These are phyloP conservation scores for Aspergillus sp. DNA, from an alignment of 2,329 filamentous ascomycete genomes.

Conservation along the genomic window DNA sequence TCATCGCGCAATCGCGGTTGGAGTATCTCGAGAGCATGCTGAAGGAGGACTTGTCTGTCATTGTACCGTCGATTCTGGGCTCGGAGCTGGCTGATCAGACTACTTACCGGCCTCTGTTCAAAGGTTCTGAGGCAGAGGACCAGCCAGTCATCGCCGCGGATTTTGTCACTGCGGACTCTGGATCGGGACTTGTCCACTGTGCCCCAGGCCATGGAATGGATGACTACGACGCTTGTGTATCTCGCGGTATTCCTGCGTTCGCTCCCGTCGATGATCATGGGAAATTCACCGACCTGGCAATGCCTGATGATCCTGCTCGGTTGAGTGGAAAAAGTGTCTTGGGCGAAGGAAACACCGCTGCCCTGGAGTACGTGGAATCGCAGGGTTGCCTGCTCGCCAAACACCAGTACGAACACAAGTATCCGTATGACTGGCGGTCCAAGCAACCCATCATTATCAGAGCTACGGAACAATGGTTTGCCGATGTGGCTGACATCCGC, in stretches of 20 bases:
- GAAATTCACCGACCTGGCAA: slow-evolving; percentile 75
- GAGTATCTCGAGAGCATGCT: slow-evolving; percentile 55
- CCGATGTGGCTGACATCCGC: slow-evolving; percentile 83
- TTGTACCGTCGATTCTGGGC: slow-evolving; percentile 61
- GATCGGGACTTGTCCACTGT: slow-evolving; percentile 90
- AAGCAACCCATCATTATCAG: slow-evolving; percentile 88
- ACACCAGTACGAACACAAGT: slow-evolving; percentile 81
- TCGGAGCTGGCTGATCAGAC: slow-evolving; percentile 61
- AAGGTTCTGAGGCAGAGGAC: slow-evolving; percentile 53
- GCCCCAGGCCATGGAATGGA: slow-evolving; percentile 96
- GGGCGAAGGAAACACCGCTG: slow-evolving; percentile 64
- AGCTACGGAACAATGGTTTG: slow-evolving; percentile 97
- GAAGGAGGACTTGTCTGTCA: slow-evolving; percentile 50
- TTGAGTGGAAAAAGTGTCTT: slow-evolving; percentile 74
- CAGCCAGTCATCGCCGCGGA: slow-evolving; percentile 78
- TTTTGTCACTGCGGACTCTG: slow-evolving; percentile 88
- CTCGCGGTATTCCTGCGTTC: slow-evolving; percentile 68
- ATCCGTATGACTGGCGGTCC: slow-evolving; percentile 96
- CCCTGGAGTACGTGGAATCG: slow-evolving; percentile 66
- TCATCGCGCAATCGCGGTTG: slow-evolving; percentile 71
- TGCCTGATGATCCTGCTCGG: slow-evolving; percentile 64
- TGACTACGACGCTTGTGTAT: slow-evolving; percentile 80
- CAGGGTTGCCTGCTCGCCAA: slow-evolving; percentile 63
- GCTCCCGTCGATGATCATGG: slow-evolving; percentile 84
- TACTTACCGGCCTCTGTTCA: slow-evolving; percentile 70